Conservation (phyloP, 2,329 filamentous ascomycete species). For the Aurifilum marmelostoma region DNA sequence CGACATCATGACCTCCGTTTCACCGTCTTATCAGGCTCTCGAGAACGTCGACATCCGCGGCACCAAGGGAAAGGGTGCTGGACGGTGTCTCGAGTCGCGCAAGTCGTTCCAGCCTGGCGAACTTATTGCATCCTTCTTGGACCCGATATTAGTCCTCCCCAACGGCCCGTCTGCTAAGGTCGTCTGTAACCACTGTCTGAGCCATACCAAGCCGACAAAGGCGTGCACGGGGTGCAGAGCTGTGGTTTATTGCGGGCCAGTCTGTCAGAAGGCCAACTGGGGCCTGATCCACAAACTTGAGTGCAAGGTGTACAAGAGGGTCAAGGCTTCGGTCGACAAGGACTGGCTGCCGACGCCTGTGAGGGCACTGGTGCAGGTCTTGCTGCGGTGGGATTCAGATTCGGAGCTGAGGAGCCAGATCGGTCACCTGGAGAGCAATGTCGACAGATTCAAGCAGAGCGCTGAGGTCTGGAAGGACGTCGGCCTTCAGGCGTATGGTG, state of each 20-base stretch:
- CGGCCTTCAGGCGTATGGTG: conserved; percentile 52
- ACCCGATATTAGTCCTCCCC: conserved; percentile 52
- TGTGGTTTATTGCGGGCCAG: conserved; percentile 56
- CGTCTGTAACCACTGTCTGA: conserved; percentile 56
- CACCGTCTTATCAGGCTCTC: conserved; percentile 13
- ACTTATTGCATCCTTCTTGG: conserved; percentile 49
- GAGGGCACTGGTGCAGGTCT: conserved; percentile 55
- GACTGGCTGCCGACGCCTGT: conserved; percentile 57
- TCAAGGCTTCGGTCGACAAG: conserved; percentile 37
- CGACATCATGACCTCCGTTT: conserved; percentile 18
- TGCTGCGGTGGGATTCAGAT: conserved; percentile 44
- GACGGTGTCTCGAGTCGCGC: conserved; percentile 51
- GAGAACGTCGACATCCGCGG: conserved; percentile 21
- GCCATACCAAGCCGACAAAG: conserved; percentile 30
- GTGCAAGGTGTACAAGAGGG: conserved; percentile 51
- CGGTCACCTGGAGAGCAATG: conserved; percentile 51
- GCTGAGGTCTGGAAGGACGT: conserved; percentile 51
- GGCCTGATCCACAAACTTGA: conserved; percentile 55
- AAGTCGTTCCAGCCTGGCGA: conserved; percentile 49
- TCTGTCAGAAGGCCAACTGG: conserved; percentile 62
- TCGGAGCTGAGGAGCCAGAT: conserved; percentile 39
- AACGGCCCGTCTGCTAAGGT: conserved; percentile 44
- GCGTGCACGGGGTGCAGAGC: conserved; percentile 59
- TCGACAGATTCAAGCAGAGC: conserved; percentile 41
- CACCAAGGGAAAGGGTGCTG: conserved; percentile 37